Evolutionary conservation across 352 stramenopile genomes (phyloP).

Genomic region (Elongisporangium undulatum): DNA sequence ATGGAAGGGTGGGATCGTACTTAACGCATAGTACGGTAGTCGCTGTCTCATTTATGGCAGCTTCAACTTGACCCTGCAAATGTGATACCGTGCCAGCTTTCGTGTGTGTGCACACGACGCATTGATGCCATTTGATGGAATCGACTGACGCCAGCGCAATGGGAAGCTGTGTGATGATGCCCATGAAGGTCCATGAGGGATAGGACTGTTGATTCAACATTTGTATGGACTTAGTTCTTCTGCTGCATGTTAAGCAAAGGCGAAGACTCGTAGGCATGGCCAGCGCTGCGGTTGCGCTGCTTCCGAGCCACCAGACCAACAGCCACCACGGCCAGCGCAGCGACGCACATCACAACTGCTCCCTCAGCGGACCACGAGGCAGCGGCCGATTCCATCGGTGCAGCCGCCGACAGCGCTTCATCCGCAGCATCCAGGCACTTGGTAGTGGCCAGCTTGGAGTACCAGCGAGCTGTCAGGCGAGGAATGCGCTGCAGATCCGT

Average conservation of each 20-base stretch:
- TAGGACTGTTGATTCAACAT: no score
- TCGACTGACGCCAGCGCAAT: no score
- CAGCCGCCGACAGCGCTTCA: background rate
- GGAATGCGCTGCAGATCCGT: conserved; percentile 26
- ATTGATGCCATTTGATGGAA: background rate
- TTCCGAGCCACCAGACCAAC: background rate
- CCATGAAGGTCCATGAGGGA: no score
- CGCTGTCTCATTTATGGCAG: background rate
- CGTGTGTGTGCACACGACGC: background rate
- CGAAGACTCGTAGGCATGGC: background rate
- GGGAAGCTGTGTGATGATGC: no score
- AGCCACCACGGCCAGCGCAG: background rate
- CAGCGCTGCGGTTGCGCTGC: background rate
- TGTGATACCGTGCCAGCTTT: background rate
- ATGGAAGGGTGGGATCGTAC: background rate
- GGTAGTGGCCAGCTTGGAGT: conserved; percentile 15
- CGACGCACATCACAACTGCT: background rate
- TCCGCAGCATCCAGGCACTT: background rate
- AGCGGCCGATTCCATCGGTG: background rate
- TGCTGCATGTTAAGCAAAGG: background rate
- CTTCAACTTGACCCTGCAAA: background rate
- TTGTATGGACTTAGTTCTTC: no score
- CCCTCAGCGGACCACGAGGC: background rate
- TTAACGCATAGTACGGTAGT: background rate
- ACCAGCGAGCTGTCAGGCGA: conserved; percentile 28